Base-by-base conservation (phyloP, 2,329 filamentous ascomycete species). In the Verticillium tricorpus region DNA sequence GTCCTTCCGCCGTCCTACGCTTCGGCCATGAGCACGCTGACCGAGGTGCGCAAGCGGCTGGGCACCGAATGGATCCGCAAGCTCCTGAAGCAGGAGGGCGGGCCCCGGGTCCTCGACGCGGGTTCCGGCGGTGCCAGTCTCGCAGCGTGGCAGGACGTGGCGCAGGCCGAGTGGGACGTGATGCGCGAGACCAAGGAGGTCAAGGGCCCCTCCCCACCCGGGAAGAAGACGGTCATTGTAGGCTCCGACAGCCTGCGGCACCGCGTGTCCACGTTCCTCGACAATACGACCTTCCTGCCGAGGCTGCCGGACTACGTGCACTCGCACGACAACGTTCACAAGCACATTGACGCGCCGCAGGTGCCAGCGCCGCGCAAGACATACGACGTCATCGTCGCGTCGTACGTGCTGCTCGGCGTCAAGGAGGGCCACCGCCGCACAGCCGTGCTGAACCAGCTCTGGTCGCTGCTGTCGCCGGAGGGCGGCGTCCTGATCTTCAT, bases 261-360 rank as follows among this genome's bases (percentile, higher is more conserved):
- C 61, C 89, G 93, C 35, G 82, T 92, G 28, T 92, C 92, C 66
- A 81, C 80, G 19, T 85, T 98, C 65, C 79, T 99, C 14, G 84
- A 96, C 40, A 89, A 97, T 72, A 98, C 95, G 0, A 96, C 91
- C 0, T 97, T 99, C 71, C 82, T 99, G 8, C 93, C 94, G 8
- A 88, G 93, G 4, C 78, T 98, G n/a, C 95, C 95, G 0, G 92
- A 98, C 70, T 93, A 94, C 66, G 76, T 92, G 31, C 89, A 89
- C 71, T 84, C 85, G 1, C 80, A 83, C 25, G 80, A 88, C 62
- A 85, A 85, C 57, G 80, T 83, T 11, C 82, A 85, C 19, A 78
- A 80, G 62, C 82, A 84, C 39, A 72, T 91, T 5, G 85, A 91
- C 61, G 84, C 85, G 22, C 80, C 83, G 22, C 74, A 78, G 34